These are phyloP conservation scores for Exsudoporus frostii DNA, from an alignment of 768 basidiomycete species.

Conservation along the genomic window DNA sequence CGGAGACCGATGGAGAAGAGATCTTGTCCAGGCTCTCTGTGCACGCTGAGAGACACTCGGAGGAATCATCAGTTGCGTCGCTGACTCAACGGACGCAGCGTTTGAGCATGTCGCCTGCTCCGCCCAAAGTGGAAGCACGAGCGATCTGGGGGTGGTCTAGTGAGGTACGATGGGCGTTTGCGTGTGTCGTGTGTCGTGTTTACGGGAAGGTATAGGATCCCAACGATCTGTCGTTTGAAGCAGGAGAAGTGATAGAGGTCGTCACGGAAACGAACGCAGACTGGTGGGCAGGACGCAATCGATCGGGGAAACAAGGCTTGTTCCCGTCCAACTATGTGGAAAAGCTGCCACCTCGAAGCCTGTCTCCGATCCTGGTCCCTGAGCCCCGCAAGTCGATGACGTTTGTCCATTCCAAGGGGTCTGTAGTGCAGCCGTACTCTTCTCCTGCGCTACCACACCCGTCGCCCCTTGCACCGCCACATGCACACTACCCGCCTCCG, in stretches of 20 bases:
- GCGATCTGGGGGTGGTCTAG: slow-evolving; percentile 30
- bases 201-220: slow-evolving; percentile 49
- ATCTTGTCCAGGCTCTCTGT: slow-evolving; percentile 39
- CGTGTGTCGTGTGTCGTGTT: not conserved
- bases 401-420: slow-evolving; percentile 3
- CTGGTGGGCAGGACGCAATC: slow-evolving; percentile 81
- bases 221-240: slow-evolving; percentile 70
- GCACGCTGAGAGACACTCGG: slow-evolving; percentile 19
- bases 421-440: slow-evolving; percentile 12
- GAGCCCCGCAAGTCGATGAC: slow-evolving; percentile 19
- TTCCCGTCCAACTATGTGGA: slow-evolving; percentile 81
- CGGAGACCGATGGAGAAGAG: slow-evolving; percentile 36
- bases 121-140: slow-evolving; percentile 26
- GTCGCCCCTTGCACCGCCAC: slow-evolving; percentile 13
- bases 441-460: slow-evolving; percentile 22
- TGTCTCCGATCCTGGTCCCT: slow-evolving; percentile 23
- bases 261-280: slow-evolving; percentile 80
- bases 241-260: slow-evolving; percentile 78
- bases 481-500: slow-evolving; percentile 9
- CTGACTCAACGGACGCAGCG: slow-evolving; percentile 23
- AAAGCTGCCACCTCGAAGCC: slow-evolving; percentile 36
- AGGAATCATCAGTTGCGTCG: slow-evolving; percentile 15
- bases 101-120: slow-evolving; percentile 25
- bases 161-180: slow-evolving; percentile 20
- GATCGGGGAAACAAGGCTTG: slow-evolving; percentile 60